These are phyloP conservation scores for Geotrichum fermentans DNA, from an alignment of 1,139 yeast genomes.

Conservation along the genomic window DNA sequence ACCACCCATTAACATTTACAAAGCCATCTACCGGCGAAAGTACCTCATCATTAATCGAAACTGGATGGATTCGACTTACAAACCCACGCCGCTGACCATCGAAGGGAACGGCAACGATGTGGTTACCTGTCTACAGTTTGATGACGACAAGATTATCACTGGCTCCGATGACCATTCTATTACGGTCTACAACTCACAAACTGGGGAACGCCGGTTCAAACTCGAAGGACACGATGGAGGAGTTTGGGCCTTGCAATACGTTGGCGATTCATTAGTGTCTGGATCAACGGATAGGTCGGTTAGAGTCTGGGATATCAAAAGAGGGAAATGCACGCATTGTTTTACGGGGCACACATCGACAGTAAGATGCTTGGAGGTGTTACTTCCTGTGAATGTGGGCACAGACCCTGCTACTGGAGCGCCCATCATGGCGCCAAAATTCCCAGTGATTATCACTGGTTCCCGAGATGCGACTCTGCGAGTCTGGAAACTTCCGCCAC, in stretches of 20 bases:
- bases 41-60: conserved; percentile 53
- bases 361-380: conserved; percentile 81
- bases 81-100: conserved; percentile 65
- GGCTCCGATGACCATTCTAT: conserved; percentile 88
- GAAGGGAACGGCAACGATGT: conserved; percentile 76
- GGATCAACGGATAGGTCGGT: conserved; percentile 93
- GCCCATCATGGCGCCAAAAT: conserved; percentile 57
- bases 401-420: conserved; percentile 43
- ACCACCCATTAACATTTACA: conserved; percentile 39
- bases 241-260: conserved; percentile 94
- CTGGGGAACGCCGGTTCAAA: conserved; percentile 51
- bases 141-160: conserved; percentile 83
- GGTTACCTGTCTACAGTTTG: conserved; percentile 91
- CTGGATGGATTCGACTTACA: conserved; percentile 77
- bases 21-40: conserved; percentile 62
- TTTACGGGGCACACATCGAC: conserved; percentile 91
- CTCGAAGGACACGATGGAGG: conserved; percentile 93
- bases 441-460: conserved; percentile 72
- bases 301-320: conserved; percentile 78
- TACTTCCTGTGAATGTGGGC: conserved; percentile 50
- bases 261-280: conserved; percentile 70
- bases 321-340: conserved; percentile 75
- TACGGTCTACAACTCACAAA: conserved; percentile 70
- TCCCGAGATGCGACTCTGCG: conserved; percentile 86
- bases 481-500: conserved; percentile 75